Conservation (phyloP, 176 grass and related monocot genomes). For the Musa troglodytarum region DNA sequence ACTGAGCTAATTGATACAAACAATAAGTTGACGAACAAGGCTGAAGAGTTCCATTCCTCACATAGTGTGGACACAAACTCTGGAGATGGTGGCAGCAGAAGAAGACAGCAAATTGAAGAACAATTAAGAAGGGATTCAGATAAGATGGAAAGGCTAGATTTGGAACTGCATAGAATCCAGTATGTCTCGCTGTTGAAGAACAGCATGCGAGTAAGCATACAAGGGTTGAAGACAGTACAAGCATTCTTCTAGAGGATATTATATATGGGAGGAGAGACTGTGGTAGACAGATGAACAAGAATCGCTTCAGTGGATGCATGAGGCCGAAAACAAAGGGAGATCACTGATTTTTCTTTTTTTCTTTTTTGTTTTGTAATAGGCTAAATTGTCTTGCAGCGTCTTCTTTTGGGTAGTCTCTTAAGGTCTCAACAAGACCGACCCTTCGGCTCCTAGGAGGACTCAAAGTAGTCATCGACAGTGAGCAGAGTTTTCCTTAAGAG, state of each 20-base stretch:
- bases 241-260: too few relatives aligned
- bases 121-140: conserved; percentile 61
- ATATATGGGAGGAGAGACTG: background rate
- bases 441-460: too few relatives aligned
- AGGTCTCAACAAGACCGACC: too few relatives aligned
- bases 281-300: conserved; percentile 35
- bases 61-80: conserved; percentile 31
- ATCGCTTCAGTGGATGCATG: conserved; percentile 29
- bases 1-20: conserved; percentile 12
- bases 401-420: background rate
- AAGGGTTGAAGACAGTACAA: too few relatives aligned
- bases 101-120: conserved; percentile 54
- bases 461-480: too few relatives aligned
- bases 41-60: conserved; percentile 43
- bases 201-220: too few relatives aligned
- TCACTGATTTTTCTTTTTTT: background rate
- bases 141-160: conserved; percentile 64
- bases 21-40: background rate
- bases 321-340: conserved; percentile 30
- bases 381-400: too few relatives aligned
- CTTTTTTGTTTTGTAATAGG: too few relatives aligned
- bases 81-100: conserved; percentile 40
- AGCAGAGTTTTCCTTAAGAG: too few relatives aligned
- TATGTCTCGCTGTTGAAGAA: conserved; percentile 37
- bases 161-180: conserved; percentile 82